Base-by-base conservation (phyloP, 768 basidiomycete species). In the Suillus clintonianus region DNA sequence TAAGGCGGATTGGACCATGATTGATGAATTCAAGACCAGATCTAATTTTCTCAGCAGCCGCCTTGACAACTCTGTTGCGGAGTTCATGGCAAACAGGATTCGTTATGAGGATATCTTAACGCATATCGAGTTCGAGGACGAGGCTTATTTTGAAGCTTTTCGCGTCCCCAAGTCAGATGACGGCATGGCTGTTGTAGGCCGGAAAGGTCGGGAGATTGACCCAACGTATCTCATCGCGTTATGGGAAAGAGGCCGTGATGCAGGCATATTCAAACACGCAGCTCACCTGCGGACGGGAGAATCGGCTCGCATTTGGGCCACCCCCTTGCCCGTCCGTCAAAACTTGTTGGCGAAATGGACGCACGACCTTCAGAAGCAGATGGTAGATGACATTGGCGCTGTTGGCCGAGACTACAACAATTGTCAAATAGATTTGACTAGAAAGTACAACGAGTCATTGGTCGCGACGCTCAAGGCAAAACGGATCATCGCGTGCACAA, bases 401-500 rank as follows among this genome's bases (percentile, higher is more conserved):
- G 37, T 67, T 5, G 71, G 63, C 1, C 76, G 72, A 1, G 64
- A 67, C 11, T 86, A 83, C 65, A 82, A 86, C 62, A 61, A 66
- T 8, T 65, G 60, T 15, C 74, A 77, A 15, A 69, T 65, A 0
- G 45, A 76, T 14, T 61, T 85, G 5, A 69, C 70, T 0, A 72
- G 70, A 41, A 77, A 73, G 57, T 79, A 73, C 55, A 61, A 62
- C 9, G 75, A 78, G 62, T 75, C 70, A 24, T 75, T 76, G 19
- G 66, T 67, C 1, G 69, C 65, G 1, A 69, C 82, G 6, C 65
- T 87, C 24, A 67, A 68, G 42, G 70, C 43, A 37, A 86, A 85
- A 70, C 72, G 82, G 5, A 82, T 88, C 59, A 84, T 89, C 13
- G 87, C 81, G 0, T 88, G 86, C 62, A 89, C 87, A 0, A 89